Percentiles rank a stretch among this genome's conserved stretches.
Evolutionary conservation across 768 basidiomycete genomes (phyloP).

Genomic region (Rhizopogon salebrosus): DNA sequence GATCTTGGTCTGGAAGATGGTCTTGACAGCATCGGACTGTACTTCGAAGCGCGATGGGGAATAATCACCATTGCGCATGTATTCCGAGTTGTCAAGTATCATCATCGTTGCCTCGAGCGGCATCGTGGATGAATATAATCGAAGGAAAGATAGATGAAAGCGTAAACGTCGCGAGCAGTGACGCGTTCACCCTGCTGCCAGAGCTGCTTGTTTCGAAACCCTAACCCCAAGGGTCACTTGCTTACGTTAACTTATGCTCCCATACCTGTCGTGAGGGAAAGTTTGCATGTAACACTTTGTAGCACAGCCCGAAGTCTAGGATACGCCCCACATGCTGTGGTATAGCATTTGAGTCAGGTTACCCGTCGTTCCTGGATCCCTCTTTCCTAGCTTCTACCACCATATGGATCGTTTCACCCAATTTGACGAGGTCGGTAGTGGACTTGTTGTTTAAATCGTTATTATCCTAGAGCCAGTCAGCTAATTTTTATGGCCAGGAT

Average conservation of each 20-base stretch:
- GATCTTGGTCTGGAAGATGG: constrained; percentile 88
- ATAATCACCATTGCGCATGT: constrained; percentile 95
- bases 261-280: too few species aligned
- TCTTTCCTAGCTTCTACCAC: neutral
- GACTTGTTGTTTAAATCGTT: neutral
- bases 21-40: constrained; percentile 87
- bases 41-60: constrained; percentile 82
- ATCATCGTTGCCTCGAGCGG: constrained; percentile 98
- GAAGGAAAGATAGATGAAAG: constrained; percentile 25
- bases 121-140: constrained; percentile 46
- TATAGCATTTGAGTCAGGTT: neutral
- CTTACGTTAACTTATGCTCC: too few species aligned
- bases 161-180: neutral
- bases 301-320: too few species aligned
- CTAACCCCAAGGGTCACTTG: neutral
- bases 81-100: constrained; percentile 96
- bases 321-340: neutral
- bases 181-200: constrained; percentile 1
- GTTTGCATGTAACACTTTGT: too few species aligned
- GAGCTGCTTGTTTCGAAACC: neutral
- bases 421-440: constrained; percentile 17
- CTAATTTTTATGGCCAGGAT: constrained; percentile 21
- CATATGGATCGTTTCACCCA: constrained; percentile 16
- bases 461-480: neutral
- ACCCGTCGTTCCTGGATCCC: neutral